These are phyloP conservation scores for Silene uniflora DNA, from an alignment of 148 eudicot species.

Conservation along the genomic window DNA sequence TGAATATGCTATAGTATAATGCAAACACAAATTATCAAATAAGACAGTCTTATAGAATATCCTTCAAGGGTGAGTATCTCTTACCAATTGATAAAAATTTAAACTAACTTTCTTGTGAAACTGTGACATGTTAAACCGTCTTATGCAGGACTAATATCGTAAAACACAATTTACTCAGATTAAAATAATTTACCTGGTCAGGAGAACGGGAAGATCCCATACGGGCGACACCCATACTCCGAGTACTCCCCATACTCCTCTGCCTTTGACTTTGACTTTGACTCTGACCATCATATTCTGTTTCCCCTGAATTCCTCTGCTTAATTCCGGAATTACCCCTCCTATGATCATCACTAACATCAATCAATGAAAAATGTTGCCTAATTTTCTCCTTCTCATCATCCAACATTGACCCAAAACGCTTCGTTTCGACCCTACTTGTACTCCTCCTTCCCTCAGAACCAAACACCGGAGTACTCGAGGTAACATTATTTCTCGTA, in stretches of 20 bases:
- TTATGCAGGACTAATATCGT: neutral
- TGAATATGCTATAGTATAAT: too few relatives aligned
- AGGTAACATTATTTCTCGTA: neutral
- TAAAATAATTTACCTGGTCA: slow-evolving; percentile 39
- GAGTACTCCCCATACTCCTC: too few relatives aligned
- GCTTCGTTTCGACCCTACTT: slow-evolving; percentile 8
- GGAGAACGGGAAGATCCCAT: slow-evolving; percentile 33
- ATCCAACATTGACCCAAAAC: slow-evolving; percentile 27
- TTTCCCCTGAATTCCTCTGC: neutral
- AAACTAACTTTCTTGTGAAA: too few relatives aligned
- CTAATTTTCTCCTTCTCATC: slow-evolving; percentile 21
- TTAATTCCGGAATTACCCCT: slow-evolving; percentile 11
- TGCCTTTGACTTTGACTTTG: neutral
- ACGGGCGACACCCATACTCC: slow-evolving; percentile 12
- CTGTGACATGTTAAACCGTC: neutral
- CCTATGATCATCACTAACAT: slow-evolving; percentile 16
- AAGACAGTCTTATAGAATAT: too few relatives aligned
- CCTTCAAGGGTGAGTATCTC: neutral
- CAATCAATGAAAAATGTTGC: slow-evolving; percentile 3
- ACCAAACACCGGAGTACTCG: slow-evolving; percentile 24
- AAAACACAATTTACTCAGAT: too few relatives aligned
- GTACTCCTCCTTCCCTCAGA: slow-evolving; percentile 13
- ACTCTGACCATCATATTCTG: neutral
- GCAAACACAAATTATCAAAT: neutral
- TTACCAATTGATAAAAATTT: neutral